Evolutionary conservation across 2,329 filamentous ascomycete species (phyloP), one percentile per base, ranked within the genome.

Genomic region (Sporothrix inflata): DNA sequence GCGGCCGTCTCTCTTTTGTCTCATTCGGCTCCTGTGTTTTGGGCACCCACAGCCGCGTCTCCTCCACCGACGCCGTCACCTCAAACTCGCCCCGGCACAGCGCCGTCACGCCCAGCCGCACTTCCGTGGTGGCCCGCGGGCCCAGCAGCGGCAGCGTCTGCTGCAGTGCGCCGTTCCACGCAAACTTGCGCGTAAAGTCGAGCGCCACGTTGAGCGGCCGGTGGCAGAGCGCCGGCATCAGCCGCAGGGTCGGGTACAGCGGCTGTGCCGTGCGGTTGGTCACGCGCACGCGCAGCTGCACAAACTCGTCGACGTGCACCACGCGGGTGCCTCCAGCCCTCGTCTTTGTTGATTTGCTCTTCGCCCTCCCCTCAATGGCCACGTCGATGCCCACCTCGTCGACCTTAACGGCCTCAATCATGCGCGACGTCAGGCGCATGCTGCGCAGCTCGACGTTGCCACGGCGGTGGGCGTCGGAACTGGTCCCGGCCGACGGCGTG

Each of bases 131-230:
- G 60, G 86, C 84, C 4, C 88, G 87, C 0, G 89, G 88, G 6
- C 82, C 80, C 1, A 97, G 79, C 7, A 88, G 78, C 0, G 91
- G 89, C 0, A 97, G 82, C 1, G 88, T 85, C 77, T 91, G 90
- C 81, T 98, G 94, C 72, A 97, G 81, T 40, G 92, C 90, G 1
- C 94, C 94, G 75, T 94, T 95, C 91, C 93, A 96, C 1, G 91
- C 90, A 70, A 97, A 87, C 75, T 94, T 93, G 78, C 93, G 90
- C 55, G 92, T 92, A 71, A 95, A 88, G 79, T 97, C 94, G 19
- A 97, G 87, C 2, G 93, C 92, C 16, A 92, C 85, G 73, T 89
- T 90, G 68, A 88, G 85, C 0, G 92, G 88, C 19, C 94, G 89
- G 77, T 94, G 88, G 60, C 92, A 88, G 19, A 97, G 86, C 68